Evolutionary conservation across 2,329 filamentous ascomycete genomes (phyloP).

Genomic region (Alternaria solani): DNA sequence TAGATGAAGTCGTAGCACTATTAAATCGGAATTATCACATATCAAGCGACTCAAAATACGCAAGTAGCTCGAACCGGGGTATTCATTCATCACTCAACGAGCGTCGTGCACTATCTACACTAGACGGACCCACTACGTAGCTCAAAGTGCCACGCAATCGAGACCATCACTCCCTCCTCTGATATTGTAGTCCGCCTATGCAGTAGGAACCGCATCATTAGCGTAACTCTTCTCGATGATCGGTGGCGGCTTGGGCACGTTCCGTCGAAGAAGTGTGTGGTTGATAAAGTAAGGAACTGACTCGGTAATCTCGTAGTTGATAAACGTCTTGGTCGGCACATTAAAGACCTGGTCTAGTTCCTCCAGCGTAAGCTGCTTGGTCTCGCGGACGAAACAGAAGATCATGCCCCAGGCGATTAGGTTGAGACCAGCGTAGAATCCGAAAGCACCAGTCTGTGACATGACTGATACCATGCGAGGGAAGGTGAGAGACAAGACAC

Average conservation of each 20-base stretch:
- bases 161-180: not conserved
- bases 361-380: slow-evolving; percentile 51
- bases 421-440: slow-evolving; percentile 54
- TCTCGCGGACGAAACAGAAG: slow-evolving; percentile 52
- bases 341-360: slow-evolving; percentile 49
- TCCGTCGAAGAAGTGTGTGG: slow-evolving; percentile 49
- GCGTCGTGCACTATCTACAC: not conserved
- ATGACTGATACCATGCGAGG: slow-evolving; percentile 51
- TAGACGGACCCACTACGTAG: not conserved
- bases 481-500: slow-evolving; percentile 50
- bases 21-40: not conserved
- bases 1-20: not conserved
- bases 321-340: slow-evolving; percentile 47
- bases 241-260: slow-evolving; percentile 50
- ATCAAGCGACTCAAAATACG: no score
- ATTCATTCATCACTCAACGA: not conserved
- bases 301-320: slow-evolving; percentile 50
- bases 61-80: not conserved
- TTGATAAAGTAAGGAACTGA: slow-evolving; percentile 56
- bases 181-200: not conserved
- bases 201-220: slow-evolving; percentile 3
- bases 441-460: slow-evolving; percentile 50
- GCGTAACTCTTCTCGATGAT: slow-evolving; percentile 46
- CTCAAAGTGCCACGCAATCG: no score
- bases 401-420: slow-evolving; percentile 52